Evolutionary conservation across 768 basidiomycete species (phyloP), one percentile per base, ranked within the genome.

Genomic region (Serendipita vermifera): DNA sequence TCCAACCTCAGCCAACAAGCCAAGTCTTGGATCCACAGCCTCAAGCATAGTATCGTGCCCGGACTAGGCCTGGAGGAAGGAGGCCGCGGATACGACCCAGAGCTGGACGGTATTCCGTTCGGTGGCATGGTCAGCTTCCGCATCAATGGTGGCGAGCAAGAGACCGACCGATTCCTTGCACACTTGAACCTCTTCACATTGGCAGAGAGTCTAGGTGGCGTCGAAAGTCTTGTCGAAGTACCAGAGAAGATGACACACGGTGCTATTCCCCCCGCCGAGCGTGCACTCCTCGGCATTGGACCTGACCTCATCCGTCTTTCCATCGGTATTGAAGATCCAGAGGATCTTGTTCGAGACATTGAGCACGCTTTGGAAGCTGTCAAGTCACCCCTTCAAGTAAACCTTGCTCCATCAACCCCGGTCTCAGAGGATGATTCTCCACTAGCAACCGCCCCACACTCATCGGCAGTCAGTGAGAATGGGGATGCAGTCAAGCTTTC

Each of bases 171-270:
- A 3, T 68, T 77, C 26, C 65, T 93, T 32, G 91, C 92, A 64
- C 76, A 82, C 24, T 73, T 97, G 11, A 51, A 17, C n/a, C 31
- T 3, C 46, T 9, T 29, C 46, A 26, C n/a, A 26, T 51, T 26
- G 5, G 22, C 7, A 20, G 92, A 93, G 75, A 82, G 80, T 24
- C 70, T 97, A 3, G 94, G 94, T 1, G 94, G 92, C 0, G 88
- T 96, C 3, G 94, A 98, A 75, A 85, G 82, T 66, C 70, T 97
- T 32, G 86, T 87, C 0, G 92, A 97, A 67, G 75, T 86, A 40
- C 93, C 92, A 0, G 80, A 82, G 39, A 72, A 74, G 69, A 96
- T 96, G 92, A 94, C 90, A 5, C 93, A 96, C 66, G 82, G 79
- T 17, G 78, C 78, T 51, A 80, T 89, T 46, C 83, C 87, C 0